Evolutionary conservation across 345 rosid species (phyloP).

Genomic region (Angophora floribunda): DNA sequence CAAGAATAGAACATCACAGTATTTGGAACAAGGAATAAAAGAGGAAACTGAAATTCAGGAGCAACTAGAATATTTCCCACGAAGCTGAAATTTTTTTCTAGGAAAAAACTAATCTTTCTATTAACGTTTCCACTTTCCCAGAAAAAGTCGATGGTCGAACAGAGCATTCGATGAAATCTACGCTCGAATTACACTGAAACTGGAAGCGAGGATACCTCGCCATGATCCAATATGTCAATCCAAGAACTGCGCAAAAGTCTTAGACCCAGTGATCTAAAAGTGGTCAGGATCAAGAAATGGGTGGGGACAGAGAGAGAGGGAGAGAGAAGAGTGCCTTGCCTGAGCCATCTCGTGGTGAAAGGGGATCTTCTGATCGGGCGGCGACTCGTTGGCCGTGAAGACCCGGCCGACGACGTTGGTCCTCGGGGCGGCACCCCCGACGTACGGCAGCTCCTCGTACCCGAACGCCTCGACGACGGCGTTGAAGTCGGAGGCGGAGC

Average conservation of each 20-base stretch:
- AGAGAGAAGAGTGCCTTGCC: slow-evolving; percentile 9
- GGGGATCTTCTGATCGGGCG: slow-evolving; percentile 84
- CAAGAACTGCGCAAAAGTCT: neutral
- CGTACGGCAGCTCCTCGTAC: slow-evolving; percentile 82
- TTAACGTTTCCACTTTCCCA: neutral
- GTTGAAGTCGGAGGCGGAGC: slow-evolving; percentile 69
- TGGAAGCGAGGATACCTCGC: neutral
- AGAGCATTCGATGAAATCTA: neutral
- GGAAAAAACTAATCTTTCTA: neutral
- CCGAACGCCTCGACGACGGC: slow-evolving; percentile 79
- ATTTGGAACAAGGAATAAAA: neutral
- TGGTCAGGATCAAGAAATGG: neutral
- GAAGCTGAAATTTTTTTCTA: neutral
- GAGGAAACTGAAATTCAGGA: neutral
- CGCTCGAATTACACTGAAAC: neutral
- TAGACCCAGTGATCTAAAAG: neutral
- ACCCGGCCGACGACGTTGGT: slow-evolving; percentile 78
- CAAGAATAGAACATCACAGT: neutral
- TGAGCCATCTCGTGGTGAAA: slow-evolving; percentile 98
- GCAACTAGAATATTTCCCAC: neutral
- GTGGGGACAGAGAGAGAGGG: neutral
- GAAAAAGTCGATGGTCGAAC: neutral
- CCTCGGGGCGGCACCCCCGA: slow-evolving; percentile 87
- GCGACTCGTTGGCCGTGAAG: slow-evolving; percentile 90
- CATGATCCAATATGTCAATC: neutral